These are phyloP conservation scores for Tolypocladium pustulatum DNA, from an alignment of 2,329 filamentous ascomycete genomes.

Conservation along the genomic window DNA sequence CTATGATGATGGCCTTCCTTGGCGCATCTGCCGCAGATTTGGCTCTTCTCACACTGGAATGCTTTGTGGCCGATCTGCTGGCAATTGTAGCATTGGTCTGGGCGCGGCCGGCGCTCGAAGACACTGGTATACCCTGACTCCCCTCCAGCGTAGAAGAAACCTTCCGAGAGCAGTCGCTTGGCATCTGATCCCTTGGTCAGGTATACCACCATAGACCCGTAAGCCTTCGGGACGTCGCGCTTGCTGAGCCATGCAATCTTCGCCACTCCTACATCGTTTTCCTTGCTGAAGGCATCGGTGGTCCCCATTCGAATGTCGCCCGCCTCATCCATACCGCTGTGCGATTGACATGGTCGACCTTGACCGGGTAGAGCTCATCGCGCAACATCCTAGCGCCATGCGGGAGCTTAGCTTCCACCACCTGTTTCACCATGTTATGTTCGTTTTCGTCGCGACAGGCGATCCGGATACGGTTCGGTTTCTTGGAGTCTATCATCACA, in stretches of 20 bases:
- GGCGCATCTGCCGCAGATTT: slow-evolving; percentile 8
- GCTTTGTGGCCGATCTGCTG: slow-evolving; percentile 17
- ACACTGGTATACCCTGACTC: slow-evolving; percentile 8
- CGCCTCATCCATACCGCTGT: slow-evolving; percentile 10
- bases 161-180: slow-evolving; percentile 8
- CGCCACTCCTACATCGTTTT: slow-evolving; percentile 12
- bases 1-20: slow-evolving; percentile 11
- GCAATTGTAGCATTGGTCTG: slow-evolving; percentile 18
- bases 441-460: slow-evolving; percentile 11
- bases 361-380: slow-evolving; percentile 13
- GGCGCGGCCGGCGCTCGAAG: slow-evolving; percentile 11
- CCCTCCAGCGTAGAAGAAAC: slow-evolving; percentile 11
- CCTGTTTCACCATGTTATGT: slow-evolving; percentile 8
- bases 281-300: slow-evolving; percentile 8
- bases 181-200: slow-evolving; percentile 10
- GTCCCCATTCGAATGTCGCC: slow-evolving; percentile 5
- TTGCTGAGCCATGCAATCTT: slow-evolving; percentile 16
- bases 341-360: slow-evolving; percentile 12
- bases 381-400: slow-evolving; percentile 4
- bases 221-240: slow-evolving; percentile 9
- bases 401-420: slow-evolving; percentile 6
- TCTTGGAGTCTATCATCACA: slow-evolving; percentile 2
- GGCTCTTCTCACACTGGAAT: slow-evolving; percentile 13
- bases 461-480: slow-evolving; percentile 4
- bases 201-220: slow-evolving; percentile 14